Percentiles rank a stretch among this genome's conserved stretches.
These are phyloP conservation scores for Cryptomeria japonica DNA, from an alignment of 75 land plant species.

Conservation along the genomic window DNA sequence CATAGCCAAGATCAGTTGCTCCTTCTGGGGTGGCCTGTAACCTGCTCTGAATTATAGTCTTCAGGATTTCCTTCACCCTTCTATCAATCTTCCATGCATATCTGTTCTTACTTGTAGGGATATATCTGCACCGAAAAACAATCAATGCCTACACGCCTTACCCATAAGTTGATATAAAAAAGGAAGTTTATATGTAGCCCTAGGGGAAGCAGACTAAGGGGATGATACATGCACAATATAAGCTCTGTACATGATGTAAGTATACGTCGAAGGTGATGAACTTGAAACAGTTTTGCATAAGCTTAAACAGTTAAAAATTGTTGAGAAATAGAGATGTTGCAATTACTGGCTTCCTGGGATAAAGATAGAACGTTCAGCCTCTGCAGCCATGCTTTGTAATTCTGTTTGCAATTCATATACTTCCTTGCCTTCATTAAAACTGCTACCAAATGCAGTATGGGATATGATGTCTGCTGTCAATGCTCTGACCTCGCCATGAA, in stretches of 20 bases:
- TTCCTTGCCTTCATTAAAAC: conserved; percentile 36
- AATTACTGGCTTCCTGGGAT: conserved; percentile 19
- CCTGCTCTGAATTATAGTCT: conserved; percentile 27
- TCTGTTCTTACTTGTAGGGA: conserved; percentile 5
- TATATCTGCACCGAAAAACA: neutral
- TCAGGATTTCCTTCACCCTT: conserved; percentile 29
- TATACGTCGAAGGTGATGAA: neutral
- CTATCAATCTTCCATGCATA: conserved; percentile 14
- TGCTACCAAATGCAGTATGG: conserved; percentile 54
- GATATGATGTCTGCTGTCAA: conserved; percentile 47
- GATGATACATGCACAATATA: neutral
- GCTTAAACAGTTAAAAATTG: neutral
- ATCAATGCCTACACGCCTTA: neutral
- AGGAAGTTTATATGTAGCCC: neutral
- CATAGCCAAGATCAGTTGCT: conserved; percentile 16
- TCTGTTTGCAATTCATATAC: conserved; percentile 30
- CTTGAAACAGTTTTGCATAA: neutral
- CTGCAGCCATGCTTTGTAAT: conserved; percentile 10
- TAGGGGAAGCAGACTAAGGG: neutral
- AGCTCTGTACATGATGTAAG: neutral
- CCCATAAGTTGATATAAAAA: neutral
- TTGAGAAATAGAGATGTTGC: neutral
- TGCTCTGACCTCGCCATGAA: conserved; percentile 18
- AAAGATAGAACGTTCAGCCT: conserved; percentile 5
- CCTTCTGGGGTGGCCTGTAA: conserved; percentile 23